Conservation (phyloP, 768 basidiomycete genomes). For the Lentinula edodes region DNA sequence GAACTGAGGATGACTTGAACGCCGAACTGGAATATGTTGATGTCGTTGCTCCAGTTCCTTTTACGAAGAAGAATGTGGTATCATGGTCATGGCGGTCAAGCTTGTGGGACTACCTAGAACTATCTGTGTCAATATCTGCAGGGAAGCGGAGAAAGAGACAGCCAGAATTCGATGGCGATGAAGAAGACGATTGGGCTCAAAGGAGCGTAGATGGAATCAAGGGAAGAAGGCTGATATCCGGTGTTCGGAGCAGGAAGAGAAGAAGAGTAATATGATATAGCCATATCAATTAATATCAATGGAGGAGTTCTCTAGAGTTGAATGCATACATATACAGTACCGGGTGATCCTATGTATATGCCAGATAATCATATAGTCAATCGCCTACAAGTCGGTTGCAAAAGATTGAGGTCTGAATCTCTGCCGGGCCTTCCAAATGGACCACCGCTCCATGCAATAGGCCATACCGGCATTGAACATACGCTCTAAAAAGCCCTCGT, state of each 20-base stretch:
- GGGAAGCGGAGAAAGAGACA: background rate
- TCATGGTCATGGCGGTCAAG: background rate
- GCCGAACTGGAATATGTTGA: background rate
- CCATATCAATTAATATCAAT: background rate
- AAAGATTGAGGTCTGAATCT: background rate
- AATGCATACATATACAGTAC: background rate
- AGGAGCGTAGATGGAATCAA: background rate
- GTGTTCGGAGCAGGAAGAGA: background rate
- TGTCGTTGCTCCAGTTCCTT: background rate
- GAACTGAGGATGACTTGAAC: background rate
- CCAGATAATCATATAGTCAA: background rate
- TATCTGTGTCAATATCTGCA: background rate
- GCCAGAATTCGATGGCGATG: background rate
- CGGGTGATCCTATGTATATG: background rate
- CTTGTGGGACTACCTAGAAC: background rate
- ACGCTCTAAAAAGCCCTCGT: slow-evolving; percentile 8
- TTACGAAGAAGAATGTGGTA: background rate
- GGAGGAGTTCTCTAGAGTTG: background rate
- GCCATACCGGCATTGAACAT: slow-evolving; percentile 16
- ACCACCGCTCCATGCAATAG: slow-evolving; percentile 12
- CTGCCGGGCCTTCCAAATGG: slow-evolving; percentile 5
- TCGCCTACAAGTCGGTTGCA: background rate
- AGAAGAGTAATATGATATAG: background rate
- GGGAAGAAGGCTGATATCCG: no score
- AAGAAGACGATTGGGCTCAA: background rate